Evolutionary conservation across 495 filamentous ascomycete genomes (phyloP), one percentile per base, ranked within the genome.

Genomic region (Platismatia glauca): DNA sequence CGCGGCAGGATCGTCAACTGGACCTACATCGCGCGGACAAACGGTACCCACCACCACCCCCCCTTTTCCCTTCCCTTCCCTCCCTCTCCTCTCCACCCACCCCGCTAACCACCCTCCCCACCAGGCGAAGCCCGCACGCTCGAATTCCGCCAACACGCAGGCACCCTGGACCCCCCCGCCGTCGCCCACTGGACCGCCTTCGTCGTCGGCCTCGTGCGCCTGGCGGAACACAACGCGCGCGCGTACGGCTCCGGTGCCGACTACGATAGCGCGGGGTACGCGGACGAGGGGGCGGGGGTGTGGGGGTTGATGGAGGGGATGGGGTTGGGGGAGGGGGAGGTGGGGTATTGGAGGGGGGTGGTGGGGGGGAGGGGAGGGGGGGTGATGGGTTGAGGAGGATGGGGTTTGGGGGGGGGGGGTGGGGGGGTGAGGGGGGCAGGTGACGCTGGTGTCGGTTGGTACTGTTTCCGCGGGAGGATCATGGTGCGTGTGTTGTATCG

Each of bases 91-190:
- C 41, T 13, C 12, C 22, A 50, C 15, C 7, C 46, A 34, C 1
- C 1, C 50, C 18, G 5, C 13, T 27, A 29, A 11, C 4, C 3
- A 16, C 22, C 1, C 8, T 31, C 3, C 6, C 48, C 1, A 31
- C 50, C 50, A 53, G 50, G 27, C 0, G 15, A 31, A 6, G 50
- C 67, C 0, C 56, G 59, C 4, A 69, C 61, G 0, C 0, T 80
- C 46, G 77, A 80, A 65, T 79, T 80, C 65, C 70, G 77, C 20
- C 73, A 77, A 55, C 74, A 74, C 20, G 67, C 44, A 11, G 77
- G 76, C 4, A 66, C 70, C 0, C 62, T 79, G 3, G 71, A 76
- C 43, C 55, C 69, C 0, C 37, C 53, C 2, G 71, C 65, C 60
- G 60, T 78, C 22, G 29, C 48, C 0, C 56, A 55, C 12, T 79